phyloP scores from a whole-genome alignment of 2,329 filamentous ascomycete genomes.

The Penicillium expansum region DNA sequence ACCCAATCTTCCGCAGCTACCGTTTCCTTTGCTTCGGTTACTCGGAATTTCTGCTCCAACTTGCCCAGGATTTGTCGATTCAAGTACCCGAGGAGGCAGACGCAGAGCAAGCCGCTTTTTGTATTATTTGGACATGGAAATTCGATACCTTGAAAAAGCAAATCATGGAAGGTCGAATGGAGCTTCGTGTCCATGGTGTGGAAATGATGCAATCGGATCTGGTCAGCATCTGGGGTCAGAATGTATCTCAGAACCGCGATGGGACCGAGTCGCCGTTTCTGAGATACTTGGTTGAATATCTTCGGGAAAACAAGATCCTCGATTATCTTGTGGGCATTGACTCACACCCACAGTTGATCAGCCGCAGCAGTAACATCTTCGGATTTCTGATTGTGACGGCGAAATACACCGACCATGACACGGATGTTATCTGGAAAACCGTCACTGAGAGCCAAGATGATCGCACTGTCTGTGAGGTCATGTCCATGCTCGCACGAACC shows the following conservation, averaged over 20 bases:
- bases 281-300: conserved; percentile 65
- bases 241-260: conserved; percentile 51
- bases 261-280: conserved; percentile 50
- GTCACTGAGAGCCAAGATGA: conserved; percentile 79
- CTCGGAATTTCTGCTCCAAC: conserved; percentile 31
- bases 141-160: conserved; percentile 68
- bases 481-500: conserved; percentile 61
- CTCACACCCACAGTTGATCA: conserved; percentile 87
- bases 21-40: conserved; percentile 30
- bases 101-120: conserved; percentile 30
- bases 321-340: conserved; percentile 87
- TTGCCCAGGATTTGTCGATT: conserved; percentile 39
- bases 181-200: conserved; percentile 76
- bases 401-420: conserved; percentile 68
- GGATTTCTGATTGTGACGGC: conserved; percentile 80
- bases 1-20: conserved; percentile 33
- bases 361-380: conserved; percentile 76
- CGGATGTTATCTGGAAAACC: conserved; percentile 80
- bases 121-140: conserved; percentile 59
- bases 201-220: conserved; percentile 70
- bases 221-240: conserved; percentile 62
- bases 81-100: conserved; percentile 30
- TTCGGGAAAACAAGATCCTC: conserved; percentile 69
- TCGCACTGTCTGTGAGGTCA: conserved; percentile 75
- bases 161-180: conserved; percentile 84